Base-by-base conservation (phyloP, 352 stramenopile species). In the Phytophthora pseudosyringae region DNA sequence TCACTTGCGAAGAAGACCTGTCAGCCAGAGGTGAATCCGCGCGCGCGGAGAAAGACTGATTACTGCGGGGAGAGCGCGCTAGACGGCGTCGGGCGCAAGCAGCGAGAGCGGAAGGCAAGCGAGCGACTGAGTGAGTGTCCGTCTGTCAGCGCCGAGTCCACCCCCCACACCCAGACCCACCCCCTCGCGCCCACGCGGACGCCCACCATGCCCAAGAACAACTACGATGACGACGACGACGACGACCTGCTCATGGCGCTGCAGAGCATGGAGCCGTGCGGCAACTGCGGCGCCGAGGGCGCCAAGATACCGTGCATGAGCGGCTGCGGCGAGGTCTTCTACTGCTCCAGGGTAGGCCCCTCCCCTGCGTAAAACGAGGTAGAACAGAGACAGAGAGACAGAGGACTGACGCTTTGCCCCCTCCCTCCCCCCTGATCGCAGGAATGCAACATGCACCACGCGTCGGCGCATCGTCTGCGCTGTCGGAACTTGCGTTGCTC, bases 381-480 rank as follows among this genome's bases (percentile, higher is more conserved):
- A 44, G 54, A 61, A 39, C 4, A 39, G 15, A 41, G 21, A 21
- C 1, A 15, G 46, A 16, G 44, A 9, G 18, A 49, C 11, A 7
- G 41, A 18, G 15, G 38, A 31, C 18, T 68, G 15, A 62, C 41
- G 32, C 8, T 47, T 12, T 44, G n/a, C 21, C 21, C 21, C 21
- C 21, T 21, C 21, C 28, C 21, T 2, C 21, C 21, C 28, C 38
- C 35, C 26, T 55, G 16, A 29, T 11, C 25, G 21, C 53, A 75
- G 87, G 87, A 95, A 79, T 95, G 87, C 69, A 92, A 90, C 56
- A 94, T 93, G 83, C 83, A 93, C 73, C 85, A 95, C 72, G 87
- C 87, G 16, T 94, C 85, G 13, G 85, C 87, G n/a, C 87, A 95
- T 86, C 87, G 87, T 51, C 73, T 95, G 25, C 85, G 83, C 9